Evolutionary conservation across 306 rosid genomes (phyloP).

Genomic region (Vicia faba): DNA sequence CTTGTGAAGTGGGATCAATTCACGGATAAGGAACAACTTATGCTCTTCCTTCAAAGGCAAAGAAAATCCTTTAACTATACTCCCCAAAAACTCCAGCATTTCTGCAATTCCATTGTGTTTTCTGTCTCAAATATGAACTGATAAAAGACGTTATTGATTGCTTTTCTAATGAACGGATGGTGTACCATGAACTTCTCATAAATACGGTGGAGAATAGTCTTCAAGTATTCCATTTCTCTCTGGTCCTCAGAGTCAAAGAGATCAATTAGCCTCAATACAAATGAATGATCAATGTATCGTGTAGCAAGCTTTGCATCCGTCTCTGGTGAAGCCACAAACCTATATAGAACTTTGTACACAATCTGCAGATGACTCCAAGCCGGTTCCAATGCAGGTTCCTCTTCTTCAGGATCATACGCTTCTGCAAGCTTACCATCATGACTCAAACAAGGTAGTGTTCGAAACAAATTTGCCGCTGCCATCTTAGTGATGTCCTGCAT

Average conservation of each 20-base stretch:
- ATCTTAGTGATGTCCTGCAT: slow-evolving; percentile 61
- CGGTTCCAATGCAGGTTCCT: slow-evolving; percentile 56
- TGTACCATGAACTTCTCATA: slow-evolving; percentile 38
- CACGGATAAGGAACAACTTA: no score
- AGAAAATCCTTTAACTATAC: no score
- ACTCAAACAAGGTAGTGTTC: slow-evolving; percentile 47
- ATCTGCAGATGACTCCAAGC: no score
- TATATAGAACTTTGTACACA: no score
- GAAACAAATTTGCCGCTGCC: slow-evolving; percentile 57
- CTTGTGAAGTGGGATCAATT: slow-evolving; percentile 63
- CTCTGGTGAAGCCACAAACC: no score
- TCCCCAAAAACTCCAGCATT: no score
- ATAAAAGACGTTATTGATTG: no score
- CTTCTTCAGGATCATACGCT: slow-evolving; percentile 55
- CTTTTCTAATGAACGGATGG: no score
- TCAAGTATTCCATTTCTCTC: slow-evolving; percentile 37
- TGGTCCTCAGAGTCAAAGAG: slow-evolving; percentile 37
- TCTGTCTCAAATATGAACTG: no score
- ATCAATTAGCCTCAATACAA: slow-evolving; percentile 33
- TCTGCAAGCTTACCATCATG: slow-evolving; percentile 53
- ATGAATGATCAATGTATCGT: slow-evolving; percentile 39
- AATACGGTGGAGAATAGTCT: slow-evolving; percentile 37
- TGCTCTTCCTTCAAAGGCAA: no score
- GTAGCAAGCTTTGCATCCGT: slow-evolving; percentile 62
- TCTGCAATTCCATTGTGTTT: no score